phyloP scores from a whole-genome alignment of 2,329 filamentous ascomycete species.

The Penicillium janthinellum region DNA sequence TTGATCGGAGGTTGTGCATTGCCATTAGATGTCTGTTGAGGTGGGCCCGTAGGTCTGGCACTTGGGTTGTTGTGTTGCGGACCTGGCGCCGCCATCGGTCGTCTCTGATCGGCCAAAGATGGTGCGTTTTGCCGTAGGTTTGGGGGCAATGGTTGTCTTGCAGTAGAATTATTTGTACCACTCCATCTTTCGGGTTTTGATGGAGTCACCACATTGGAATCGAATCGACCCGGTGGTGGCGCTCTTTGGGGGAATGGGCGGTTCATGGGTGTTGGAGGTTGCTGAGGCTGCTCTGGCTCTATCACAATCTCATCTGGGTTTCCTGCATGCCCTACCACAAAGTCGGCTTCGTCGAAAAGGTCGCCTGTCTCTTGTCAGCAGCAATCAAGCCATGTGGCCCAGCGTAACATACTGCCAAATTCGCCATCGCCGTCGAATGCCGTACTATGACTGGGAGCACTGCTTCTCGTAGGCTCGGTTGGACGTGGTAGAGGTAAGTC shows the following conservation, averaged over 20 bases:
- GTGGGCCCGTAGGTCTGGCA: constrained; percentile 18
- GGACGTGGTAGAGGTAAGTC: constrained; percentile 46
- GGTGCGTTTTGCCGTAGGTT: constrained; percentile 26
- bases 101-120: constrained; percentile 23
- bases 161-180: constrained; percentile 18
- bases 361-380: constrained; percentile 41
- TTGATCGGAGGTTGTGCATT: constrained; percentile 29
- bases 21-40: constrained; percentile 19
- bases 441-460: constrained; percentile 29
- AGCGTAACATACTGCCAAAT: constrained; percentile 43
- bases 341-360: constrained; percentile 77
- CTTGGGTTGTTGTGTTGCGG: constrained; percentile 26
- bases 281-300: constrained; percentile 37
- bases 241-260: constrained; percentile 24
- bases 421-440: constrained; percentile 45
- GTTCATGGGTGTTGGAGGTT: constrained; percentile 31
- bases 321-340: constrained; percentile 67
- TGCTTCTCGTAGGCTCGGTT: constrained; percentile 30
- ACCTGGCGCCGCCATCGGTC: constrained; percentile 20
- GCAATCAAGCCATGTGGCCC: neutral
- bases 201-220: constrained; percentile 37
- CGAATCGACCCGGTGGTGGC: constrained; percentile 23
- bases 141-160: constrained; percentile 28
- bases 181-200: constrained; percentile 43
- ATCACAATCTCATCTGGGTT: constrained; percentile 77